Evolutionary conservation across 768 basidiomycete species (phyloP), one percentile per base, ranked within the genome.

Genomic region (Inosperma sp.): DNA sequence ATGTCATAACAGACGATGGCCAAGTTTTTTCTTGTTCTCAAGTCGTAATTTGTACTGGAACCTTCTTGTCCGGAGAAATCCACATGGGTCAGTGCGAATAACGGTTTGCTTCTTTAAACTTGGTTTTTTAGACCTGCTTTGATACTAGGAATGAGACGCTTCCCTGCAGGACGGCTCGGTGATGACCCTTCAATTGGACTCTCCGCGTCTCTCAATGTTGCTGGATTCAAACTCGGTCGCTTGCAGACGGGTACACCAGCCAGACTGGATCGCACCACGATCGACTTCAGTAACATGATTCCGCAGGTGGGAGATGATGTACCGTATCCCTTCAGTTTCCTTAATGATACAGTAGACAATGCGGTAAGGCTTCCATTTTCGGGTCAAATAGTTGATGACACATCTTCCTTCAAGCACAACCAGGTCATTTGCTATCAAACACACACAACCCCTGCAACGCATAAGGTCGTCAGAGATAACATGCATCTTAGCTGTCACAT

Each of bases 211-310:
- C 77, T 95, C 8, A 72, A 75, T 3, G 64, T 73, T 2, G 88
- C 88, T 8, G 88, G 90, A 1, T 92, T 95, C 68, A 77, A 79
- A 57, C 83, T 94, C 7, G 88, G 88, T 7, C 78, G 93, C 2
- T 68, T 93, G 50, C 90, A 93, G 71, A 89, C 87, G 1, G 79
- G 93, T 3, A 95, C 93, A 0, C 93, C 93, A 10, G 89, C 93
- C 2, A 74, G 93, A 5, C 70, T 95, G 12, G 81, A 83, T 45
- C 77, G 76, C 17, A 74, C 68, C 8, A 85, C 85, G 2, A 89
- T 95, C 49, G 68, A 91, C 60, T 92, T 87, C 54, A 66, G 65
- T 10, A 75, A 71, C 4, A 66, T 93, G 62, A 73, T 68, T 27
- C 68, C 62, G 48, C 91, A 94, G 65, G 67, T 78, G 1, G 89